phyloP scores from a whole-genome alignment of 371 early-diverging fungal genomes.

The Mucor mucedo region DNA sequence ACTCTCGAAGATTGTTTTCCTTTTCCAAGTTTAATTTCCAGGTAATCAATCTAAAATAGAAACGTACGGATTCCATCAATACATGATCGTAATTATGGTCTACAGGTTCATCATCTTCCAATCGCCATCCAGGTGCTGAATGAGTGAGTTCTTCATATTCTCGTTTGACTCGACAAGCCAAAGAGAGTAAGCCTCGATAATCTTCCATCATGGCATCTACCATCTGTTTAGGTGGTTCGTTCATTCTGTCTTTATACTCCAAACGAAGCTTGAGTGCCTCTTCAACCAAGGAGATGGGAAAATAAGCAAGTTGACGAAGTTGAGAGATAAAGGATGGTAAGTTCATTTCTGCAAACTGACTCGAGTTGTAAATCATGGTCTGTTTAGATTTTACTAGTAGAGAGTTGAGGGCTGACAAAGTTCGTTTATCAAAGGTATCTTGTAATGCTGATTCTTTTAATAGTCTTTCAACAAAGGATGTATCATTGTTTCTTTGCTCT shows the following conservation, averaged over 20 bases:
- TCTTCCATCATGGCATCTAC: constrained; percentile 85
- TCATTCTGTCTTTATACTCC: constrained; percentile 73
- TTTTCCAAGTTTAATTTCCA: constrained; percentile 66
- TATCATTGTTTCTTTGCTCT: constrained; percentile 28
- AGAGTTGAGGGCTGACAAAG: constrained; percentile 61
- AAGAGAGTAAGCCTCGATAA: constrained; percentile 70
- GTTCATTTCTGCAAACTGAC: constrained; percentile 67
- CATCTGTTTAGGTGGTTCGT: constrained; percentile 72
- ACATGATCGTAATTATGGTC: constrained; percentile 71
- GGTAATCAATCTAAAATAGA: constrained; percentile 78
- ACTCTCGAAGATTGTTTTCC: constrained; percentile 71
- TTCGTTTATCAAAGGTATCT: constrained; percentile 80
- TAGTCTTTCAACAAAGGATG: constrained; percentile 84
- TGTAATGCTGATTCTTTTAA: constrained; percentile 83
- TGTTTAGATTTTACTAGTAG: constrained; percentile 65
- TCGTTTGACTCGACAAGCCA: constrained; percentile 76
- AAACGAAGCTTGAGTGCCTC: constrained; percentile 80
- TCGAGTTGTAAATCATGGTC: constrained; percentile 71
- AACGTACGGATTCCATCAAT: constrained; percentile 74
- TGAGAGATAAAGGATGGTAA: constrained; percentile 71
- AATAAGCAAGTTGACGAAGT: constrained; percentile 73
- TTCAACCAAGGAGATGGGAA: constrained; percentile 79
- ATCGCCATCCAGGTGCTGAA: constrained; percentile 74
- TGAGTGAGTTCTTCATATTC: constrained; percentile 69
- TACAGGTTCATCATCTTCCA: constrained; percentile 56